Conservation (phyloP, 345 rosid species). For the Geranium rotundifolium region DNA sequence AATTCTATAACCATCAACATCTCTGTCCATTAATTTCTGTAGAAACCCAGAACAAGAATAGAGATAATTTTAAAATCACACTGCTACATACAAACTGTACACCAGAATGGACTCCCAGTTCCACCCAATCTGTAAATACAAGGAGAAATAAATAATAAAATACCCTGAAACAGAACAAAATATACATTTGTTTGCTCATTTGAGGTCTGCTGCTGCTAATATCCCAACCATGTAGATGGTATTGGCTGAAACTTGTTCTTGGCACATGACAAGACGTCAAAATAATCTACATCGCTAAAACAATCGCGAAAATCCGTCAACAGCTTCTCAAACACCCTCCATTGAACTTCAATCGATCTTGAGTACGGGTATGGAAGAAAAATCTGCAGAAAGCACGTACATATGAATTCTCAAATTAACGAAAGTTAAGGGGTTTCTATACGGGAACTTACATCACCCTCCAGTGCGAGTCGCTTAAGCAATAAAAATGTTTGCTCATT, state of each 20-base stretch:
- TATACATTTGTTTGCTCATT: not conserved
- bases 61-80: too few relatives aligned
- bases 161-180: too few relatives aligned
- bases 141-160: too few relatives aligned
- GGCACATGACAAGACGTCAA: slow-evolving; percentile 49
- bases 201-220: slow-evolving; percentile 14
- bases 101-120: not conserved
- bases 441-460: slow-evolving; percentile 50
- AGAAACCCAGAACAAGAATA: too few relatives aligned
- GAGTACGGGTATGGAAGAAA: slow-evolving; percentile 78
- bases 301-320: slow-evolving; percentile 83
- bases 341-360: slow-evolving; percentile 54
- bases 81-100: too few relatives aligned
- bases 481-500: slow-evolving; percentile 53
- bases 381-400: slow-evolving; percentile 26
- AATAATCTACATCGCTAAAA: slow-evolving; percentile 47
- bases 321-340: slow-evolving; percentile 74
- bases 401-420: not conserved
- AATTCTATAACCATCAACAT: too few relatives aligned
- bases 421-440: not conserved
- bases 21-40: too few relatives aligned
- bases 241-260: slow-evolving; percentile 75
- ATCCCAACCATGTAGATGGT: slow-evolving; percentile 71
- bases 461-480: slow-evolving; percentile 65
- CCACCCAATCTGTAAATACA: too few relatives aligned